Conservation (phyloP, 768 basidiomycete genomes). For the Tricholoma hemisulphureum region DNA sequence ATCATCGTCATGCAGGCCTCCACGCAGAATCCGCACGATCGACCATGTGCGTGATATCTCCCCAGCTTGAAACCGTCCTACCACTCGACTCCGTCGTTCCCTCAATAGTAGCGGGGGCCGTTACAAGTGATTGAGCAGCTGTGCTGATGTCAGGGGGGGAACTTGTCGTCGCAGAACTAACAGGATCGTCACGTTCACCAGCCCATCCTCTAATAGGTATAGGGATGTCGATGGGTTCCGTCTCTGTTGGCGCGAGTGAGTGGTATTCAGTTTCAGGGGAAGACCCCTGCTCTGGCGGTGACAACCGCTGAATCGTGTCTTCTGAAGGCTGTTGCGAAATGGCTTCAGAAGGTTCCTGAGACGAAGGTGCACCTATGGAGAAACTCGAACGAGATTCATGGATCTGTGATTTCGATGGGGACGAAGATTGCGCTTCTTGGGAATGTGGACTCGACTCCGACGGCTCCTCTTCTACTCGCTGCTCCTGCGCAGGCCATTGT, state of each 20-base stretch:
- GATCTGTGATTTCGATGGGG: not conserved
- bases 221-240: conserved; percentile 9
- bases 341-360: conserved; percentile 17
- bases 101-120: conserved; percentile 58
- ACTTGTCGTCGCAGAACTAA: conserved; percentile 24
- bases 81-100: conserved; percentile 53
- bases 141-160: conserved; percentile 66
- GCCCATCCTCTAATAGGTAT: conserved; percentile 9
- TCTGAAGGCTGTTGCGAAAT: not conserved
- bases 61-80: conserved; percentile 49
- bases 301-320: not conserved
- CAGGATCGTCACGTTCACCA: conserved; percentile 8
- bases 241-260: conserved; percentile 1
- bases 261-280: conserved; percentile 1
- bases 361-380: not conserved
- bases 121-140: conserved; percentile 66
- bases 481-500: conserved; percentile 31
- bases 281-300: conserved; percentile 4
- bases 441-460: not conserved
- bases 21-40: conserved; percentile 37
- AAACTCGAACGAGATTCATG: not conserved
- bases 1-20: conserved; percentile 38
- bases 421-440: not conserved
- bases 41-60: conserved; percentile 41
- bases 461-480: conserved; percentile 18